Conservation (phyloP, 176 grass and related monocot genomes). For the Phyllostachys edulis region DNA sequence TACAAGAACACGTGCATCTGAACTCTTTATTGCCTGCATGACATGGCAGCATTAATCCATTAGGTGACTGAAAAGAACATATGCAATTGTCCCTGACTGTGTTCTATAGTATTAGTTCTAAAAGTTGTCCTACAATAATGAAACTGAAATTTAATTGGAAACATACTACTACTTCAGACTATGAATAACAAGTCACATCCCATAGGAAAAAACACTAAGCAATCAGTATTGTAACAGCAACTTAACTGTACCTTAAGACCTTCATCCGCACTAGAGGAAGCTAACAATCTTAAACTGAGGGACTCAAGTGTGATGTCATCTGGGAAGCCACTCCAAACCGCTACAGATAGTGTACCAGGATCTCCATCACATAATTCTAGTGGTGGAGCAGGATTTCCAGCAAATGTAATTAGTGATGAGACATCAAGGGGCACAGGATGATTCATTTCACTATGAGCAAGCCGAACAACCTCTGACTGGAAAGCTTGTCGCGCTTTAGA, state of each 20-base stretch:
- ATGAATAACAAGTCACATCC: constrained; percentile 17
- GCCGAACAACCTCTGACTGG: constrained; percentile 87
- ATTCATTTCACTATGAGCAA: constrained; percentile 96
- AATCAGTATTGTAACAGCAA: constrained; percentile 18
- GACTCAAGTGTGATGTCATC: constrained; percentile 87
- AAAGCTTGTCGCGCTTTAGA: constrained; percentile 88
- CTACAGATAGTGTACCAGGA: constrained; percentile 80
- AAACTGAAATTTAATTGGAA: constrained; percentile 30
- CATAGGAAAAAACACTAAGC: not conserved
- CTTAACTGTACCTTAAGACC: constrained; percentile 76
- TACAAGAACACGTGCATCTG: constrained; percentile 63
- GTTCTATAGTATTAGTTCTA: not conserved
- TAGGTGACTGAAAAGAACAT: constrained; percentile 31
- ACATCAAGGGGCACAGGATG: constrained; percentile 94
- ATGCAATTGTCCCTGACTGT: not conserved
- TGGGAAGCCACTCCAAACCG: constrained; percentile 90
- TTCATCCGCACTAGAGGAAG: constrained; percentile 77
- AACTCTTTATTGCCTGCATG: constrained; percentile 84
- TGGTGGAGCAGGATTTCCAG: constrained; percentile 70
- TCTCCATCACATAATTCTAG: constrained; percentile 96
- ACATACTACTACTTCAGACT: not conserved
- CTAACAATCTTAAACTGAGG: constrained; percentile 72
- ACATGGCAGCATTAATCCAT: constrained; percentile 30
- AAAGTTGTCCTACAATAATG: constrained; percentile 10
- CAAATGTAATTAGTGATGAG: constrained; percentile 90